Conservation (phyloP, 2,329 filamentous ascomycete species). For the Colletotrichum australisinense region DNA sequence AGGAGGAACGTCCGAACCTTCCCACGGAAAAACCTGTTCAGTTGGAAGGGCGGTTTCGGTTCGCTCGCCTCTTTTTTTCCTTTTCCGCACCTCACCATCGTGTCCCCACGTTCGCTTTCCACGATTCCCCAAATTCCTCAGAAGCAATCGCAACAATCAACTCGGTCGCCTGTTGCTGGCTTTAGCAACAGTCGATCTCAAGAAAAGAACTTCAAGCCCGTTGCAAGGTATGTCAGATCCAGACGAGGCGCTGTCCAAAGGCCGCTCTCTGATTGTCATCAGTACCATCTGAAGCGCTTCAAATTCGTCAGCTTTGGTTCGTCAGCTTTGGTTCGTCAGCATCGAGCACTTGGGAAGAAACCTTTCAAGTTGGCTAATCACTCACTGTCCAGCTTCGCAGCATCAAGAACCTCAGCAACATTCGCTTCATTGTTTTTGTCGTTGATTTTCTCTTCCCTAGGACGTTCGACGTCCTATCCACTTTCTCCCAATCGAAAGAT, state of each 20-base stretch:
- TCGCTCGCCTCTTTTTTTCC: slow-evolving; percentile 1
- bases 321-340: background rate
- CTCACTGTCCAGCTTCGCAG: too few relatives aligned
- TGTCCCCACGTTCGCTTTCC: slow-evolving; percentile 1
- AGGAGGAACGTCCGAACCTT: slow-evolving; percentile 27
- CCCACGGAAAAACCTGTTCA: background rate
- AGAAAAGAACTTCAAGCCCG: background rate
- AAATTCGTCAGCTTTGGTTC: background rate
- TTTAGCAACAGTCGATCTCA: background rate
- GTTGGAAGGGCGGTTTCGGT: slow-evolving; percentile 9
- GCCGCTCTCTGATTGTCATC: background rate
- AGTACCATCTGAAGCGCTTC: background rate
- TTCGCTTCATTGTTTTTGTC: background rate
- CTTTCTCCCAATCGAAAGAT: background rate
- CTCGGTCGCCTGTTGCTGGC: slow-evolving; percentile 5
- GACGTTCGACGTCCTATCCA: background rate
- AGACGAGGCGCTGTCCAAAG: background rate
- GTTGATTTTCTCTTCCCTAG: background rate
- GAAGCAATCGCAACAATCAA: background rate
- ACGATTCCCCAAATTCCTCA: background rate
- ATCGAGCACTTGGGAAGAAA: background rate
- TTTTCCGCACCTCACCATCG: slow-evolving; percentile 13
- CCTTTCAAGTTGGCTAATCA: background rate
- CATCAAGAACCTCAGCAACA: background rate
- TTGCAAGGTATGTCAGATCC: background rate